Percentiles rank a stretch among this genome's conserved stretches.
These are phyloP conservation scores for Astrocystis sublimbata DNA, from an alignment of 495 filamentous ascomycete species.

Conservation along the genomic window DNA sequence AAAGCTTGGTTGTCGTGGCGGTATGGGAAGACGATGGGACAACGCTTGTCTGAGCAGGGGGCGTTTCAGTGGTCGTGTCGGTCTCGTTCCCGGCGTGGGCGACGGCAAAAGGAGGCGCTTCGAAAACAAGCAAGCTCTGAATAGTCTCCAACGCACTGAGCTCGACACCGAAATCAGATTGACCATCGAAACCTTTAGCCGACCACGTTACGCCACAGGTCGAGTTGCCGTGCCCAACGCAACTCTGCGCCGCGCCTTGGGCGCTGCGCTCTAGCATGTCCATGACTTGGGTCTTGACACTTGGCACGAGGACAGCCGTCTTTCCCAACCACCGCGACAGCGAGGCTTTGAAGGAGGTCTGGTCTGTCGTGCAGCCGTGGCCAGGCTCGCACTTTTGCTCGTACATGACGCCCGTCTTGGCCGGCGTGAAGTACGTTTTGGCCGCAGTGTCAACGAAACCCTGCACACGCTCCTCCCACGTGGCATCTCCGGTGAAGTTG, in stretches of 20 bases:
- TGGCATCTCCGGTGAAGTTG: constrained; percentile 59
- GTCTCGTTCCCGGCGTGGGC: neutral
- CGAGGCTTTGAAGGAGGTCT: constrained; percentile 75
- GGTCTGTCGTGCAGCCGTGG: constrained; percentile 68
- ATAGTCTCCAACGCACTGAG: constrained; percentile 63
- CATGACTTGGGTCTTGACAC: constrained; percentile 52
- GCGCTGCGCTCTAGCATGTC: constrained; percentile 58
- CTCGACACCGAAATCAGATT: constrained; percentile 58
- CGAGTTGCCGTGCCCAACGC: constrained; percentile 57
- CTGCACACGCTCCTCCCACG: constrained; percentile 61
- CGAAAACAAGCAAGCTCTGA: constrained; percentile 44
- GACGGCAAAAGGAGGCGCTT: constrained; percentile 27
- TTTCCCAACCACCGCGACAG: constrained; percentile 73
- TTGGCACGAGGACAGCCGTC: constrained; percentile 66
- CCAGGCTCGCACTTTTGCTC: constrained; percentile 71
- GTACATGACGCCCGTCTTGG: constrained; percentile 56
- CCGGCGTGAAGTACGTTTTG: constrained; percentile 57
- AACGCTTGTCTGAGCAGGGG: neutral
- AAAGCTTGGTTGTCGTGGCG: neutral
- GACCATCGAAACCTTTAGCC: constrained; percentile 58
- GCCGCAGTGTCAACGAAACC: constrained; percentile 55
- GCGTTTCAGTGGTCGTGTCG: neutral
- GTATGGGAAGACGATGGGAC: neutral
- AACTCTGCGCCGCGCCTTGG: constrained; percentile 61
- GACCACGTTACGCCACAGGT: constrained; percentile 74